Base-by-base conservation (phyloP, 2,329 filamentous ascomycete species). In the Macrophomina tecta region DNA sequence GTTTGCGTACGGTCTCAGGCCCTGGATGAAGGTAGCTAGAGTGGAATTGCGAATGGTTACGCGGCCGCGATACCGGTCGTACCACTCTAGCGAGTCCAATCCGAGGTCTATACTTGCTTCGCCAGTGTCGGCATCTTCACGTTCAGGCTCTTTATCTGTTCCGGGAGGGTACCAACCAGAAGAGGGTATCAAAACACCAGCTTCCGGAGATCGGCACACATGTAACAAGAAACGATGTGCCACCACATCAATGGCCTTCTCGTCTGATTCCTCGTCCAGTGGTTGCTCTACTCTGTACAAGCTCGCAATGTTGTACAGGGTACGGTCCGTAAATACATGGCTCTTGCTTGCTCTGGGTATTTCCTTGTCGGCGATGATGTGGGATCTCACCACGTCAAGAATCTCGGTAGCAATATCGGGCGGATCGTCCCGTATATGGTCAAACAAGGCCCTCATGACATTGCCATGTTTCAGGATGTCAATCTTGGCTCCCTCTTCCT, bases 131-230 rank as follows among this genome's bases (percentile, higher is more conserved):
- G 80, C 78, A 51, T 70, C 38, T 42, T 71, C 52, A 66, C 71
- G 67, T 71, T 77, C 71, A 81, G 77, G 23, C 64, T 90, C 87
- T 2, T 88, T 83, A 68, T 91, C 88, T 55, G 85, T 82, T 12
- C 87, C 86, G 48, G 89, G 87, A 6, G 93, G 92, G 77, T 98
- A 98, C 78, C 93, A 91, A n/a, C 93, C 94, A 42, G 87, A 88
- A 67, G 92, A 90, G 3, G 89, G 86, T 64, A 93, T 86, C 63
- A 97, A 81, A 2, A 96, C 85, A 14, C 94, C 95, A 60, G 90
- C 88, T 4, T 84, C 85, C 0, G 89, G 82, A 49, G 87, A 89
- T 1, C 92, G 96, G 78, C 93, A 97, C 3, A 91, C 85, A 42
- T 88, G 83, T 58, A 90, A 79, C 53, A 99, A 82, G 70, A 98